Base-by-base conservation (phyloP, 2,329 filamentous ascomycete genomes). In the Hymenoscyphus albidus region DNA sequence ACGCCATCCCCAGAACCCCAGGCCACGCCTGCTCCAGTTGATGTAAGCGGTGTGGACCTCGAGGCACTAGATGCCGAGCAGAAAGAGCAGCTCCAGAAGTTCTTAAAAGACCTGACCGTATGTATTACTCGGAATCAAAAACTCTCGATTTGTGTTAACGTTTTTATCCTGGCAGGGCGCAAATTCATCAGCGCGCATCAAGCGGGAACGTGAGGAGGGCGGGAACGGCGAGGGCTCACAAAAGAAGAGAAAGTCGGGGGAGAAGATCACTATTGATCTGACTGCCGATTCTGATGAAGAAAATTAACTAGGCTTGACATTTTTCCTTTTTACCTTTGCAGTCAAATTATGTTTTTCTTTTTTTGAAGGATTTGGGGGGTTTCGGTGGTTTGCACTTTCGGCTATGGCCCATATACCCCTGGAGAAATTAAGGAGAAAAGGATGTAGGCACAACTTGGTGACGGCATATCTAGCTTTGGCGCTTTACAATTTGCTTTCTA, bases 1-100 rank as follows among this genome's bases (percentile, higher is more conserved):
- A 61, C 59, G 5, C 58, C 62, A 12, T 64, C 62, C 12, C 58
- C 62, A 6, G 18, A 38, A 22, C 58, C 62, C 4, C 27, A 61
- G 12, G 58, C 59, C 12, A 12, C 10, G 6, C 22, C 13, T 4
- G 5, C 32, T 16, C 39, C 58, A 16, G 22, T 14, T 14, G 18
- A 60, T 16, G n/a, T 51, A 42, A 51, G 9, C 6, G 5, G 35
- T 35, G 16, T 57, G 1, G 10, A 64, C 16, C 3, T 61, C 7
- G 39, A 61, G 9, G 51, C 31, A 38, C 54, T 64, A 5, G 39
- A 58, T 14, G 22, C 7, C 16, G 39, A 61, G n/a, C 51, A 61
- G 39, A 61, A 18, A 40, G 35, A 59, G 54, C 44, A 58, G 58
- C 31, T 58, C 2, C 22, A 58, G 7, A 38, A 32, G 5, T 58